Evolutionary conservation across 1,284 basidiomycete genomes (phyloP), one percentile per base, ranked within the genome.

Genomic region (Lignosus rhinocerotis): DNA sequence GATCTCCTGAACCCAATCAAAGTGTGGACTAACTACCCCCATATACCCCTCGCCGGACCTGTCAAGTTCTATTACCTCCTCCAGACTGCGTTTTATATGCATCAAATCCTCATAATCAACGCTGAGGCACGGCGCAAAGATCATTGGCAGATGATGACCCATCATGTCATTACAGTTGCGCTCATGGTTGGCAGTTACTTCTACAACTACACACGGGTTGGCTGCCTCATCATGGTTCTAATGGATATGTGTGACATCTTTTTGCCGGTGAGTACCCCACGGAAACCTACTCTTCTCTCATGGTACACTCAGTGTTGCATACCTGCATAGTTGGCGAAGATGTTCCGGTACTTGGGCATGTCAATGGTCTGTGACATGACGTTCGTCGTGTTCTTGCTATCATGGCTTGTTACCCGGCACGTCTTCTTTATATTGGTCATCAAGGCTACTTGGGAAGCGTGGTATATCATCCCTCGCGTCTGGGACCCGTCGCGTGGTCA

Each of bases 231-330:
- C 58, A 88, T 97, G 81, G 81, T 93, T 53, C 78, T 98, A 38
- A 96, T 98, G 94, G 96, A 99, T 70, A 87, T 87, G 63, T 92
- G 88, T 71, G 96, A 99, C 75, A 92, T 98, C 56, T 85, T 94
- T 69, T 76, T 99, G 9, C 92, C 95, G 6, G 94, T 96, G 71
- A 72, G 92, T 84, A 45, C n/a, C 17, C 12, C 42, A 14, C 10
- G 25, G 25, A 21, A 12, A 17, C 1, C 16, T 8, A 31, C 7
- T 32, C 17, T 17, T 2, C 9, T 8, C 31, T n/a, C 51, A 46
- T 46, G 25, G 25, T 25, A 25, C 25, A 42, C 41, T 33, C 3
- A 51, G 12, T 14, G 36, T 54, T n/a, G 45, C 32, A 45, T 56
- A 43, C 19, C 14, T 54, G 32, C 42, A 17, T 54, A 95, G 93